Base-by-base conservation (phyloP, 768 basidiomycete genomes). In the Paxillus ammoniavirescens region DNA sequence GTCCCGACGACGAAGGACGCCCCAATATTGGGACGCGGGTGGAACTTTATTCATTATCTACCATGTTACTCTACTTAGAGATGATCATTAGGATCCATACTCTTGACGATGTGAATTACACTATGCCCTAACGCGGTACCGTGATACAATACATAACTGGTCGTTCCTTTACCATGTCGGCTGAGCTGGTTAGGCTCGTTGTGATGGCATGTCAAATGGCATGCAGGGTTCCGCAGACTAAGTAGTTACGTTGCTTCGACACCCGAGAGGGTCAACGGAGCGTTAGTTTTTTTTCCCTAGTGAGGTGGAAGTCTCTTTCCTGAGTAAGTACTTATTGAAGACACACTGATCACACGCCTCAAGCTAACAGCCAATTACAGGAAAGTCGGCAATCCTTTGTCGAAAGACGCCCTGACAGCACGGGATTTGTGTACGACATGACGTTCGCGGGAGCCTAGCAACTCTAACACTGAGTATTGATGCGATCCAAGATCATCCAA, bases 21-120 rank as follows among this genome's bases (percentile, higher is more conserved):
- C 13, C 38, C 41, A 53, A 40, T 42, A 28, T 53, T 26, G 41
- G 46, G 49, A 13, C 42, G 8, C 17, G 8, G 15, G 33, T 8
- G 5, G 9, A 5, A 38, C 38, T 49, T 35, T 42, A 50, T 49
- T 50, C 31, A 4, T 41, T 53, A 53, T 50, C 38, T 45, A 45
- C 23, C 13, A 26, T 43, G 23, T 15, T 38, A 15, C 17, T n/a
- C 43, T 45, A 42, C 38, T 38, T 50, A 50, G 38, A 42, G 3
- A 36, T 28, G 47, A 33, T 41, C 38, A 14, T 31, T 41, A 50
- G 23, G 42, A 40, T 37, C 49, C 18, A 36, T 23, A 18, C 26
- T 18, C 23, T 26, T 35, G 44, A 28, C 18, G 14, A 26, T 31
- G 44, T 50, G n/a, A 48, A 48, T 42, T 50, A 51, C 52, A 54